Evolutionary conservation across 306 rosid species (phyloP).

Genomic region (Acacia confusa): DNA sequence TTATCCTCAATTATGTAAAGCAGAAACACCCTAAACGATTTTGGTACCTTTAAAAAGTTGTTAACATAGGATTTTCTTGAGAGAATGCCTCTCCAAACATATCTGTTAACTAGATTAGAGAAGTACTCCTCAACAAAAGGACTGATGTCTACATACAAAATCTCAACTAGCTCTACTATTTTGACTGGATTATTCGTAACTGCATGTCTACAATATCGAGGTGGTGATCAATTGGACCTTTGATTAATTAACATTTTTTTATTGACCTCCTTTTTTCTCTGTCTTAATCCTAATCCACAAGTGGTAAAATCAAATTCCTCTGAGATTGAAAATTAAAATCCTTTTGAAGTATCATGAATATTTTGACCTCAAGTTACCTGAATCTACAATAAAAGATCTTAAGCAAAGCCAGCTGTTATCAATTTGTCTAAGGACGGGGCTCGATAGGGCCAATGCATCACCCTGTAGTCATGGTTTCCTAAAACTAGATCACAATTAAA

Average conservation of each 20-base stretch:
- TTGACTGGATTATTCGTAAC: too few relatives aligned
- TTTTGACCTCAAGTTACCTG: slow-evolving; percentile 33
- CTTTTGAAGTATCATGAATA: too few relatives aligned
- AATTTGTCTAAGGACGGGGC: slow-evolving; percentile 44
- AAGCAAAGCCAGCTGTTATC: slow-evolving; percentile 59
- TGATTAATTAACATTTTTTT: too few relatives aligned
- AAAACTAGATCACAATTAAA: slow-evolving; percentile 41
- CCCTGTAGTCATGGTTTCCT: slow-evolving; percentile 72
- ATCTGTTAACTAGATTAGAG: slow-evolving; percentile 24
- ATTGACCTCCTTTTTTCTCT: too few relatives aligned
- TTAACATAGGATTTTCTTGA: slow-evolving; percentile 42
- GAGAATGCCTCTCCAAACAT: slow-evolving; percentile 47
- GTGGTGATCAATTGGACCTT: too few relatives aligned
- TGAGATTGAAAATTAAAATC: too few relatives aligned
- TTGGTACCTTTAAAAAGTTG: slow-evolving; percentile 44
- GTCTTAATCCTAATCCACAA: too few relatives aligned
- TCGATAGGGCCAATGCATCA: slow-evolving; percentile 50
- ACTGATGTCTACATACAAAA: slow-evolving; percentile 59
- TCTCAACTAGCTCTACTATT: slow-evolving; percentile 30
- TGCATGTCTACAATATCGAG: too few relatives aligned
- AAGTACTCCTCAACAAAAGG: slow-evolving; percentile 54
- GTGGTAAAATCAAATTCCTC: too few relatives aligned
- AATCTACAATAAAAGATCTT: slow-evolving; percentile 52
- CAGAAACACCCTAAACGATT: background rate
- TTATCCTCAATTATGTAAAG: background rate